phyloP scores from a whole-genome alignment of 352 stramenopile genomes.

The Pythium myriotylum region DNA sequence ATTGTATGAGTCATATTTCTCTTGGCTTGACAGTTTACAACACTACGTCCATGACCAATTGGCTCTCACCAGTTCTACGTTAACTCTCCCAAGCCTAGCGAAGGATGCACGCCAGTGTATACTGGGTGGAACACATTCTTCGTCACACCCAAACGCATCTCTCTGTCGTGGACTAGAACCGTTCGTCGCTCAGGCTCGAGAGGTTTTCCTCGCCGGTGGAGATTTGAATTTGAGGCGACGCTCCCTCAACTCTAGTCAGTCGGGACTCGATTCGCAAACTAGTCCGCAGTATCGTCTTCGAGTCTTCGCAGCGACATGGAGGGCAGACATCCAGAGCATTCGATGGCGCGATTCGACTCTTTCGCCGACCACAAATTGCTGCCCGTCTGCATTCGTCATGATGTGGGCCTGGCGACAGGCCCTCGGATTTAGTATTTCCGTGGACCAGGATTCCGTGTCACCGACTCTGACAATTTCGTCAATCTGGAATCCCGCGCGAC shows the following conservation, averaged over 20 bases:
- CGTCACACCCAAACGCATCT: background rate
- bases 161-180: slow-evolving; percentile 13
- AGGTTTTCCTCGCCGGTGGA: slow-evolving; percentile 9
- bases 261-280: background rate
- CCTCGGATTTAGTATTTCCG: background rate
- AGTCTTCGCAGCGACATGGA: slow-evolving; percentile 3
- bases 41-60: slow-evolving; percentile 3
- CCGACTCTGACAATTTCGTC: slow-evolving; percentile 2
- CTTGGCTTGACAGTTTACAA: slow-evolving; percentile 8
- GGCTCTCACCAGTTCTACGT: background rate
- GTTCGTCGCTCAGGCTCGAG: slow-evolving; percentile 18
- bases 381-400: slow-evolving; percentile 16
- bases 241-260: too few relatives aligned
- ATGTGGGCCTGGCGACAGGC: slow-evolving; percentile 16
- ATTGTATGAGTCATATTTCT: slow-evolving; percentile 17
- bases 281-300: background rate
- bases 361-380: background rate
- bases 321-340: background rate
- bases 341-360: background rate
- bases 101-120: background rate
- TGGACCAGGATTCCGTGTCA: background rate
- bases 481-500: slow-evolving; percentile 12
- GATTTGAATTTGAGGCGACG: background rate
- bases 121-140: background rate
- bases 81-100: background rate